These are phyloP conservation scores for Sarocladium strictum DNA, from an alignment of 2,329 filamentous ascomycete genomes.

Conservation along the genomic window DNA sequence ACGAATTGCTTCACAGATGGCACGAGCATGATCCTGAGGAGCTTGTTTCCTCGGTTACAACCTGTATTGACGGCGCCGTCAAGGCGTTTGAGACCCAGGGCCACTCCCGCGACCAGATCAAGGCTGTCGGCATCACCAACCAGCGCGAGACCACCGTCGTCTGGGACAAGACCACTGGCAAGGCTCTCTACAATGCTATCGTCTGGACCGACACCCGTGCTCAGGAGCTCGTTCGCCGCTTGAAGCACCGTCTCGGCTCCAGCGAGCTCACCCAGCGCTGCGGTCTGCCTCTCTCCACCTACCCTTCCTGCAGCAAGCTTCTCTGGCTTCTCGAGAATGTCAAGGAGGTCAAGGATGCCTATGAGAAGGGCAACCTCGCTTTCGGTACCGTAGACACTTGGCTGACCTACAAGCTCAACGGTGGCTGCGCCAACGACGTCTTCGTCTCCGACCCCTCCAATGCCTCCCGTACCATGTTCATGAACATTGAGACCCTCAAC, in stretches of 20 bases:
- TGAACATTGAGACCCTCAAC: slow-evolving; percentile 69
- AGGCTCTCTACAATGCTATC: slow-evolving; percentile 74
- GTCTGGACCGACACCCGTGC: slow-evolving; percentile 83
- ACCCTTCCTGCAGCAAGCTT: slow-evolving; percentile 73
- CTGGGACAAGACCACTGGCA: slow-evolving; percentile 72
- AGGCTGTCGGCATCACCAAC: slow-evolving; percentile 73
- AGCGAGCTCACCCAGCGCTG: slow-evolving; percentile 62
- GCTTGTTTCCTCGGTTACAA: slow-evolving; percentile 64
- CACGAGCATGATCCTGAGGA: slow-evolving; percentile 79
- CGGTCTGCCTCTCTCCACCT: slow-evolving; percentile 75
- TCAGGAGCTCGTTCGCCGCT: slow-evolving; percentile 62
- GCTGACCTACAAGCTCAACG: slow-evolving; percentile 75
- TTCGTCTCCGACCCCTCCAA: slow-evolving; percentile 77
- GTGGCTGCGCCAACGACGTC: slow-evolving; percentile 54
- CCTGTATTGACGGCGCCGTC: slow-evolving; percentile 70
- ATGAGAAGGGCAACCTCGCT: slow-evolving; percentile 64
- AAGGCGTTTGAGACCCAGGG: slow-evolving; percentile 62
- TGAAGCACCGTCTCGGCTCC: slow-evolving; percentile 61
- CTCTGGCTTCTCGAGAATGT: slow-evolving; percentile 70
- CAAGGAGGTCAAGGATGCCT: slow-evolving; percentile 60
- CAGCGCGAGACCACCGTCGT: slow-evolving; percentile 78
- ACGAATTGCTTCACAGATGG: slow-evolving; percentile 49
- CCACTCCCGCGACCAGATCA: slow-evolving; percentile 62
- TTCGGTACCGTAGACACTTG: slow-evolving; percentile 80
- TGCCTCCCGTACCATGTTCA: slow-evolving; percentile 83